Evolutionary conservation across 345 rosid species (phyloP).

Genomic region (Psidium guajava): DNA sequence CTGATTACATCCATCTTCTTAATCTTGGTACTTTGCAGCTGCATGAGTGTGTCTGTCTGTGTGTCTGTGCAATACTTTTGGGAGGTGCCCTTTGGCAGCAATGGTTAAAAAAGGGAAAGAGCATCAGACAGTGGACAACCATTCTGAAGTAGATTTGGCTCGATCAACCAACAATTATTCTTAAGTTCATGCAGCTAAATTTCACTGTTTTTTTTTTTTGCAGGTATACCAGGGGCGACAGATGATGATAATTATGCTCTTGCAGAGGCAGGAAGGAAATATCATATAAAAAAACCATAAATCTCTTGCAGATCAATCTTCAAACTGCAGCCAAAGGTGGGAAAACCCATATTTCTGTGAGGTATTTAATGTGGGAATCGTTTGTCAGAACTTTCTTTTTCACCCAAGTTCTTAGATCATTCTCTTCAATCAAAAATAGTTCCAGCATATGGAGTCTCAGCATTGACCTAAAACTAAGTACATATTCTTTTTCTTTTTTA

Average conservation of each 20-base stretch:
- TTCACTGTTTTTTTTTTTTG: background rate
- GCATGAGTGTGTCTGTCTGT: background rate
- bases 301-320: background rate
- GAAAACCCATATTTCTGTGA: background rate
- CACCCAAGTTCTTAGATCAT: background rate
- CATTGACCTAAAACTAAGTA: background rate
- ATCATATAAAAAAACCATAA: background rate
- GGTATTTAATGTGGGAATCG: background rate
- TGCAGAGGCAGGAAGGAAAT: background rate
- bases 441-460: background rate
- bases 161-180: background rate
- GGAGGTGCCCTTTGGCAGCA: background rate
- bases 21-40: background rate
- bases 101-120: background rate
- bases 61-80: background rate
- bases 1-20: background rate
- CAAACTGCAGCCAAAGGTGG: background rate
- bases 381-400: background rate
- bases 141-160: background rate
- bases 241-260: background rate
- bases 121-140: background rate
- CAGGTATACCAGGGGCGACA: background rate
- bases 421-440: background rate
- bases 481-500: conserved; percentile 7
- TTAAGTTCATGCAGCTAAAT: background rate